Conservation (phyloP, 192 early-diverging fungal genomes). For the Linnemannia schmuckeri region DNA sequence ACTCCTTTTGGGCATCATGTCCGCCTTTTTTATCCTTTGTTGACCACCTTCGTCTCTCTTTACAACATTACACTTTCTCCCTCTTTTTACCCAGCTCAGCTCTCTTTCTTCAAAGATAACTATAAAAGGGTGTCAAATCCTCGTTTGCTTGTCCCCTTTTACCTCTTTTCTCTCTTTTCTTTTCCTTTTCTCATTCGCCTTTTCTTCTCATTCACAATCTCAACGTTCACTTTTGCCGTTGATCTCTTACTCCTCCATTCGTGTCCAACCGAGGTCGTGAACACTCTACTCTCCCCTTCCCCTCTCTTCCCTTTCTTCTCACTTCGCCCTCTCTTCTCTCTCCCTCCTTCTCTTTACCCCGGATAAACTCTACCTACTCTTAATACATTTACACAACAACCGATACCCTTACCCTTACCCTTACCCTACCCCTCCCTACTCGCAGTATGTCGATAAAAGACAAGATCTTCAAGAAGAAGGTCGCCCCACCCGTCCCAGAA, state of each 20-base stretch:
- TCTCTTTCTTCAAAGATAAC: background rate
- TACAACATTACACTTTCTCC: background rate
- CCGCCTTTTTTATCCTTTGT: background rate
- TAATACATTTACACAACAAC: background rate
- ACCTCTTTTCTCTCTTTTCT: background rate
- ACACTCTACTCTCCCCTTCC: background rate
- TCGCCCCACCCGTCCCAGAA: slow-evolving; percentile 37
- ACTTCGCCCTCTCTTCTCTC: background rate
- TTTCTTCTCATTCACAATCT: background rate
- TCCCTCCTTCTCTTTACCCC: background rate
- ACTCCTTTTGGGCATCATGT: slow-evolving; percentile 6
- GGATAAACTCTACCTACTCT: background rate
- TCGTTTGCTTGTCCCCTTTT: background rate
- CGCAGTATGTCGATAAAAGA: background rate
- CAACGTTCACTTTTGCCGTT: background rate
- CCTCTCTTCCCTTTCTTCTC: background rate
- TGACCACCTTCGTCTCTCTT: background rate
- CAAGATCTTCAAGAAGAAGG: slow-evolving; percentile 12
- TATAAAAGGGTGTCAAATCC: background rate
- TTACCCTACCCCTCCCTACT: no score
- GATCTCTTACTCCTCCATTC: background rate
- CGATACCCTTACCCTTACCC: background rate
- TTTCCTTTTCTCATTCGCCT: background rate
- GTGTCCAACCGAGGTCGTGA: slow-evolving; percentile 1
- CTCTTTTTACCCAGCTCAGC: background rate